These are phyloP conservation scores for Delonix regia DNA, from an alignment of 306 rosid species.

Conservation along the genomic window DNA sequence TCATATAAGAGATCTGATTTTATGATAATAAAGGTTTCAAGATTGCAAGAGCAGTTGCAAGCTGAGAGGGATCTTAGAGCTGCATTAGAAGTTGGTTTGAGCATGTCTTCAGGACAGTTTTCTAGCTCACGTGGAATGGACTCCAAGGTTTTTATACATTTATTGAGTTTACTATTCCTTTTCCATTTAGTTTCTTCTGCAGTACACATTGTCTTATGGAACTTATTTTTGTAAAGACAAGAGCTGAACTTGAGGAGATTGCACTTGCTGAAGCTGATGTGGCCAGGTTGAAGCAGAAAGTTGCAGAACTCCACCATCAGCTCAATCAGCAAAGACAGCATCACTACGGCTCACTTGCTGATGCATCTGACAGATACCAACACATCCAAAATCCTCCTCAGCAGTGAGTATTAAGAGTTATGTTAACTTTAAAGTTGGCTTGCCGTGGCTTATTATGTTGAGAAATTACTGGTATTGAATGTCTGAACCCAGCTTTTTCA, in stretches of 20 bases:
- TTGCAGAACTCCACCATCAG: constrained; percentile 97
- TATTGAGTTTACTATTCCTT: background rate
- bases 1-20: constrained; percentile 31
- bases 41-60: constrained; percentile 99
- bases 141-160: constrained; percentile 71
- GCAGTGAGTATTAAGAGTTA: constrained; percentile 67
- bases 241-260: constrained; percentile 98
- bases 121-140: constrained; percentile 90
- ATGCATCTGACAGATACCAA: constrained; percentile 82
- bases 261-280: constrained; percentile 99
- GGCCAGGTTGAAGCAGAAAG: constrained; percentile 97
- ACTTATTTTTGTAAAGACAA: constrained; percentile 65
- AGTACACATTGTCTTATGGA: constrained; percentile 44
- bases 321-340: constrained; percentile 94
- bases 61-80: constrained; percentile 99
- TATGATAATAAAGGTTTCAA: constrained; percentile 73
- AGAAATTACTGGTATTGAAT: background rate
- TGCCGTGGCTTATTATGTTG: constrained; percentile 13
- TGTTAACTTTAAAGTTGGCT: constrained; percentile 13
- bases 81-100: constrained; percentile 95
- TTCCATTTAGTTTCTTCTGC: constrained; percentile 23
- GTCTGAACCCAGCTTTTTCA: background rate
- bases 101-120: constrained; percentile 94
- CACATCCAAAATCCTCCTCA: constrained; percentile 84
- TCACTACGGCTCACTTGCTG: constrained; percentile 91